A percentile compares a stretch with the other conserved stretches of the same genome.
Conservation (phyloP, 345 rosid species). For the Psidium guajava region DNA sequence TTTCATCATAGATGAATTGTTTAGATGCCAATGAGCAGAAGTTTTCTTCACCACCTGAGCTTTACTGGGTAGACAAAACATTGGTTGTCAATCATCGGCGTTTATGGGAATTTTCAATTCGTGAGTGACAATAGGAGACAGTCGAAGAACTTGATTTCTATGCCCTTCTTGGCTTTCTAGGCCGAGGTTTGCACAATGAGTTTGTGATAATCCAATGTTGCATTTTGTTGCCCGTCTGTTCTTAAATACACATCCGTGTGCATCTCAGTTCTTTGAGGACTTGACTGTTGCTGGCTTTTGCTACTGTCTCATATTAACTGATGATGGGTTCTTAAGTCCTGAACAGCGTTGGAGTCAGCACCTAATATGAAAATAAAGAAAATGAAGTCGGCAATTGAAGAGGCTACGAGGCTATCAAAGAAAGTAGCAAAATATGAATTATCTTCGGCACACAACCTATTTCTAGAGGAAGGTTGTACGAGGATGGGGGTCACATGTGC, state of each 20-base stretch:
- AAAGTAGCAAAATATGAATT: too few species aligned
- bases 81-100: background rate
- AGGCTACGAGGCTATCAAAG: too few species aligned
- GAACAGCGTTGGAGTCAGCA: background rate
- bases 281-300: background rate
- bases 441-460: too few species aligned
- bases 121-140: background rate
- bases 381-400: too few species aligned
- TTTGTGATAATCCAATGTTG: background rate
- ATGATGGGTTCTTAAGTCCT: background rate
- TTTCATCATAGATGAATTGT: background rate
- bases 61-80: background rate
- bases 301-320: background rate
- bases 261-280: background rate
- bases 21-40: background rate
- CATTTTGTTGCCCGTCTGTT: background rate
- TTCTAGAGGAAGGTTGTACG: too few species aligned
- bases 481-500: too few species aligned
- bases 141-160: background rate
- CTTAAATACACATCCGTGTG: background rate
- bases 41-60: background rate
- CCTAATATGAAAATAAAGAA: too few species aligned
- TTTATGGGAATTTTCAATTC: background rate
- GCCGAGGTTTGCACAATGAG: background rate
- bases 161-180: background rate